Evolutionary conservation across 768 basidiomycete species (phyloP), one percentile per base, ranked within the genome.

Genomic region (Termitomyces sp.): DNA sequence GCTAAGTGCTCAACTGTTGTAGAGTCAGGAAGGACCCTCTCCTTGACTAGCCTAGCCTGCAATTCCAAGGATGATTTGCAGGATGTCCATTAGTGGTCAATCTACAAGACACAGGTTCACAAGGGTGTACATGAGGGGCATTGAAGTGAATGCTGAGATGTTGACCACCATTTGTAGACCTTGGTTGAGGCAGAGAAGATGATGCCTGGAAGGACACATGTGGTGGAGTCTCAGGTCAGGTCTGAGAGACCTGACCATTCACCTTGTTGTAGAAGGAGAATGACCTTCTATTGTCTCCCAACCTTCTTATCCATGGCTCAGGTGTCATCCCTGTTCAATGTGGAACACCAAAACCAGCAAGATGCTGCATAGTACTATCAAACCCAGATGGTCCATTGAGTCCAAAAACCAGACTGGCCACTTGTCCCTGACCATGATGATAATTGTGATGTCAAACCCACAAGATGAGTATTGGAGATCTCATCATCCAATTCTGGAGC

Each of bases 301-400:
- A 76, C 54, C 83, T 83, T 64, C 81, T 82, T 21, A 85, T 73
- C 94, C 94, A 96, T n/a, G 87, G 88, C 62, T 91, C 88, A n/a
- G 89, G 87, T 4, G 83, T 84, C 5, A 83, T 84, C 14, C 81
- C 78, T 17, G 80, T 78, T 27, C 80, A 79, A 47, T 76, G 80
- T 19, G 75, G 79, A 30, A 86, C 64, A 40, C 86, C 87, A 64
- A 88, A 86, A 9, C 85, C 85, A 30, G 82, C 78, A 6, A 60
- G 59, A 30, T 76, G 73, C 57, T 72, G 72, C 35, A 69, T 64
- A 47, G 70, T 67, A 32, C 71, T 70, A 48, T 76, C 72, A 16
- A 70, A 59, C 28, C 74, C 72, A 19, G 67, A 67, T 27, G 71
- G 64, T 34, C 70, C 73, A 59, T 70, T 73, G 51, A 70, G 65